Evolutionary conservation across 1,139 yeast species (phyloP), one percentile per base, ranked within the genome.

Genomic region (Hemisphaericaspora lyxosophila): DNA sequence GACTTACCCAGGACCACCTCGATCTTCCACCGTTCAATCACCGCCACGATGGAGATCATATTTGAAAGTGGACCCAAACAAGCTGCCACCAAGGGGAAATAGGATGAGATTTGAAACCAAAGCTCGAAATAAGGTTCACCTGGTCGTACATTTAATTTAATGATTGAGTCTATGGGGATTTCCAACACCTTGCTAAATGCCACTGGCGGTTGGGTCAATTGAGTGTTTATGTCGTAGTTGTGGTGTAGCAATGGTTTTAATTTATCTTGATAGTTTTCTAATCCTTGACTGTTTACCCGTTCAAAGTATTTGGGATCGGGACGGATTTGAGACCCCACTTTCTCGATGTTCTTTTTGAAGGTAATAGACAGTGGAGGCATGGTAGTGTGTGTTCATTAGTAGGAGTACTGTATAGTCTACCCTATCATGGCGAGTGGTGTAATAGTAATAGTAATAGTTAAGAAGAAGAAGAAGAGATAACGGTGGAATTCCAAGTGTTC

Each of bases 1-100:
- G 50, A 44, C 1, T 47, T 31, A 0, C 59, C 64, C 1, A 64
- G 54, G 3, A 24, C 38, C 1, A 44, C 47, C 13, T 60, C 59
- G 4, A 58, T 40, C 42, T 85, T 64, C 95, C 95, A 86, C 36
- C 74, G 71, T 42, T 84, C 83, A 0, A 82, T 79, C n/a, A 85
- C 67, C 1, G 90, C 85, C 2, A 84, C 78, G 5, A 85, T 65
- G 0, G 90, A 82, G 30, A 81, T 72, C 71, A 85, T 73, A 49
- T 85, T 85, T 4, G 90, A 82, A 23, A 86, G 53, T 0, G 95
- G 95, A 0, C 94, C 94, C 28, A 82, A 51, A 48, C 90, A 84
- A 1, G 94, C 89, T 0, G 89, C 80, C 3, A 82, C 55, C 12
- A 86, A 70, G 0, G 95, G 95, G 49, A 85, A 73, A 49, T 79